A percentile compares a stretch with the other conserved stretches of the same genome.
These are phyloP conservation scores for Apophysomyces variabilis DNA, from an alignment of 371 early-diverging fungal species.

Conservation along the genomic window DNA sequence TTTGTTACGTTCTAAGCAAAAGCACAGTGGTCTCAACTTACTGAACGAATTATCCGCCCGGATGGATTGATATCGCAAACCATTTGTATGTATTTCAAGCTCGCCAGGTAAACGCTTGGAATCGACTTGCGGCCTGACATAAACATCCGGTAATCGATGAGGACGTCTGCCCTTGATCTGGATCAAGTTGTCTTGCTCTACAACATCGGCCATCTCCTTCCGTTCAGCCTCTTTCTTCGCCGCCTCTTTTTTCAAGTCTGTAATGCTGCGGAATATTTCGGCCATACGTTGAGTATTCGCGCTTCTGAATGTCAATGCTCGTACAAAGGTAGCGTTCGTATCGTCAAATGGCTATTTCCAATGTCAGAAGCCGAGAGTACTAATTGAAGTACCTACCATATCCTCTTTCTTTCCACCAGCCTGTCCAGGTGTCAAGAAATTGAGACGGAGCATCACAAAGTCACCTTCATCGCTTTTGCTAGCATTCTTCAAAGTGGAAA, in stretches of 20 bases:
- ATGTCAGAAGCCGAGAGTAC: neutral
- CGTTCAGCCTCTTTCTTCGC: conserved; percentile 91
- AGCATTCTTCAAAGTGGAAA: conserved; percentile 95
- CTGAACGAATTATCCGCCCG: conserved; percentile 84
- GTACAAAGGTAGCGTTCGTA: conserved; percentile 87
- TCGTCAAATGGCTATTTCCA: conserved; percentile 80
- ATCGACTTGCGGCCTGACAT: conserved; percentile 83
- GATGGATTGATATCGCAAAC: conserved; percentile 89
- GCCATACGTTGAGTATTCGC: conserved; percentile 83
- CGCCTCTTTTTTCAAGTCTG: conserved; percentile 89
- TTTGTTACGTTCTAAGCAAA: neutral
- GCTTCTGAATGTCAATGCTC: conserved; percentile 90
- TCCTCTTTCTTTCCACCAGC: conserved; percentile 90
- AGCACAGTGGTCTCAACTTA: conserved; percentile 28
- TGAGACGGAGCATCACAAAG: conserved; percentile 93
- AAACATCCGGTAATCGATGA: conserved; percentile 83
- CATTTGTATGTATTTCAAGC: conserved; percentile 94
- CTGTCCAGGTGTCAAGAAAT: conserved; percentile 96
- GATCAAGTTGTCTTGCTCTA: conserved; percentile 91
- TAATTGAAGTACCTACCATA: conserved; percentile 39
- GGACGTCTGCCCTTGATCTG: conserved; percentile 85
- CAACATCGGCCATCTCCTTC: conserved; percentile 94
- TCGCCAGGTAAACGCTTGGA: conserved; percentile 92
- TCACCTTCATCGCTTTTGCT: conserved; percentile 97
- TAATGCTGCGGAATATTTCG: conserved; percentile 84